These are phyloP conservation scores for Prillingera fragicola DNA, from an alignment of 1,284 basidiomycete species.

Conservation along the genomic window DNA sequence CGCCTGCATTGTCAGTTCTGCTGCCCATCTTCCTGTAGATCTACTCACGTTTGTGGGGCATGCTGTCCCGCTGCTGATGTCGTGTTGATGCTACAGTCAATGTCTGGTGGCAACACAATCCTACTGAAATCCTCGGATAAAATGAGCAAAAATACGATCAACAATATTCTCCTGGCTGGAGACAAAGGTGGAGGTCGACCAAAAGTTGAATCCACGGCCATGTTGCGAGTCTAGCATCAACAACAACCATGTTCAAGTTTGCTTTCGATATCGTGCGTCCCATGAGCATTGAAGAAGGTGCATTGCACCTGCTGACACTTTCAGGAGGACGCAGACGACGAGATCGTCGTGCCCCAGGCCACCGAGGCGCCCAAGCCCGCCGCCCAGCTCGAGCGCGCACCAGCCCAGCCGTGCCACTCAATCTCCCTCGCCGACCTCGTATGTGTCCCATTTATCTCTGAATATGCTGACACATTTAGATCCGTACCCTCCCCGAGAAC, in stretches of 20 bases:
- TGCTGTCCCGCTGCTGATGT: slow-evolving; percentile 8
- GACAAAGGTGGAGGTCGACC: slow-evolving; percentile 6
- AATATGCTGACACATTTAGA: slow-evolving; percentile 14
- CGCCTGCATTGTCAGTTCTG: slow-evolving; percentile 26
- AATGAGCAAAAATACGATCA: neutral
- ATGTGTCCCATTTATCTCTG: neutral
- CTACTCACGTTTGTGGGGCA: slow-evolving; percentile 46
- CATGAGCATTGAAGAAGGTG: too few species aligned
- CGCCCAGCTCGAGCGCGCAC: slow-evolving; percentile 1
- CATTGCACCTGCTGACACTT: neutral
- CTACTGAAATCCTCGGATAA: slow-evolving; percentile 1
- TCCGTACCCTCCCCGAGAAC: slow-evolving; percentile 37
- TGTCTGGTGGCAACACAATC: neutral
- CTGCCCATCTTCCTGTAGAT: neutral
- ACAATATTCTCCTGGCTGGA: neutral
- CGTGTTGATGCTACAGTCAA: neutral
- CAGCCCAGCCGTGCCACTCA: slow-evolving; percentile 23
- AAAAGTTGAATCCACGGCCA: slow-evolving; percentile 11
- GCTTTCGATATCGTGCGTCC: slow-evolving; percentile 45
- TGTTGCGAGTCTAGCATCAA: neutral
- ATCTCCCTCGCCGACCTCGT: slow-evolving; percentile 22
- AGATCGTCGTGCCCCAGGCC: slow-evolving; percentile 11
- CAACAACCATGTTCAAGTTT: slow-evolving; percentile 48
- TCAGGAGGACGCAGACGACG: slow-evolving; percentile 22
- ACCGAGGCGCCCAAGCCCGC: neutral